Base-by-base conservation (phyloP, 2,329 filamentous ascomycete species). In the Botrytis fragariae region DNA sequence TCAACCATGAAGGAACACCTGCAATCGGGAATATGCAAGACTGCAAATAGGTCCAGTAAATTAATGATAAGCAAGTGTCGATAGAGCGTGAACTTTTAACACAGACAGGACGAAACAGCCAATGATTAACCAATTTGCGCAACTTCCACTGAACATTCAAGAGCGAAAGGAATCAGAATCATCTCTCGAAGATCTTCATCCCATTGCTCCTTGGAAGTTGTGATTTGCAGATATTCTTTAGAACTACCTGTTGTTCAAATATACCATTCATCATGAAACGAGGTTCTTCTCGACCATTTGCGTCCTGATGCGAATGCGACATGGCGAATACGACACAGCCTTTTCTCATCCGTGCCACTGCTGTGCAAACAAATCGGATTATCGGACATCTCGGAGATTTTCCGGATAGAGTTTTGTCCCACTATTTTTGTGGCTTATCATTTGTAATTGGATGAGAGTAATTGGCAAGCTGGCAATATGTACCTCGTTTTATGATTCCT, bases 241-340 rank as follows among this genome's bases (percentile, higher is more conserved):
- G 25, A 51, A n/a, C 25, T 14, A n/a, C 22, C 16, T 62, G 22
- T 37, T 61, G 22, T 61, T 51, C 12, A n/a, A 51, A 60, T 18
- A 60, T 60, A 25, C 57, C 20, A 61, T 37, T 37, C 22, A 61
- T 39, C 32, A 16, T 6, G 59, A 61, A 25, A 22, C 32, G 59
- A 61, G 59, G 32, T 61, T 35, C 32, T 16, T 8, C 32, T 10
- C 12, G 4, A 61, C n/a, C 14, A n/a, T n/a, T 37, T 9, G 32
- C 14, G 9, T 51, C 32, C 44, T 48, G 44, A 67, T 67, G 44
- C 63, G 63, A 67, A 25, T 51, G 48, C 63, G 63, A 67, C 37
- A 10, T 7, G 18, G 25, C 44, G 20, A 48, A 35, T 32, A 63
- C 42, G n/a, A 29, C 25, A 54, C 25, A 54, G 48, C 6, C 10